Evolutionary conservation across 2,329 filamentous ascomycete genomes (phyloP).

Genomic region (Aaosphaeria pasadenensis): DNA sequence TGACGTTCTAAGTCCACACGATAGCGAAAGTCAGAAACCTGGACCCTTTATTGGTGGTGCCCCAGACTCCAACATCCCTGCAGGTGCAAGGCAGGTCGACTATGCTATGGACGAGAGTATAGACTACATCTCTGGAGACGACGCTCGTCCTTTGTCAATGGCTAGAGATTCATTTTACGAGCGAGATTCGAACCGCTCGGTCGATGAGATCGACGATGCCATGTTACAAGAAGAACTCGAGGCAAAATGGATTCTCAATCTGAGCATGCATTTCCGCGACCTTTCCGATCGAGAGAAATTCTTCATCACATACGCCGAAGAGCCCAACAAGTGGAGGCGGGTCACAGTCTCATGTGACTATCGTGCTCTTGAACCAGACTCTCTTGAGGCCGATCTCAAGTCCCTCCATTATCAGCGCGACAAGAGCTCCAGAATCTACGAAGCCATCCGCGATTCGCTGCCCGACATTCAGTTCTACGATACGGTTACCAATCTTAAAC

Average conservation of each 20-base stretch:
- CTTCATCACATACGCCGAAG: slow-evolving; percentile 90
- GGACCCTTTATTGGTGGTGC: slow-evolving; percentile 29
- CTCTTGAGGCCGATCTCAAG: slow-evolving; percentile 79
- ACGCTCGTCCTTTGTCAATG: slow-evolving; percentile 23
- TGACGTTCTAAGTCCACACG: slow-evolving; percentile 32
- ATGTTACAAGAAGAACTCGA: slow-evolving; percentile 80
- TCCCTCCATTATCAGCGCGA: slow-evolving; percentile 80
- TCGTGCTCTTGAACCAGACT: slow-evolving; percentile 72
- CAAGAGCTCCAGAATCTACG: slow-evolving; percentile 90
- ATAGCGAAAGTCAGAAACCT: slow-evolving; percentile 18
- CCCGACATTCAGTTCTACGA: slow-evolving; percentile 94
- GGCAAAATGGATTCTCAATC: slow-evolving; percentile 87
- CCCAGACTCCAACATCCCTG: slow-evolving; percentile 28
- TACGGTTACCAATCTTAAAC: slow-evolving; percentile 91
- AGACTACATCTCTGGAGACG: slow-evolving; percentile 18
- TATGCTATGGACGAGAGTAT: slow-evolving; percentile 22
- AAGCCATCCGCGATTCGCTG: slow-evolving; percentile 87
- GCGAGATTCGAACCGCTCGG: slow-evolving; percentile 29
- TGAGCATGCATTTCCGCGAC: slow-evolving; percentile 98
- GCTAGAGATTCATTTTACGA: slow-evolving; percentile 27
- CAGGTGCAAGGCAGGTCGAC: slow-evolving; percentile 34
- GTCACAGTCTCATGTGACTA: slow-evolving; percentile 96
- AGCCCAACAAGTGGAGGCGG: slow-evolving; percentile 74
- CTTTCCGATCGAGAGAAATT: slow-evolving; percentile 93
- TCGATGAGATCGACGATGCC: slow-evolving; percentile 50